phyloP scores from a whole-genome alignment of 192 early-diverging fungal species.

The Mortierella antarctica region DNA sequence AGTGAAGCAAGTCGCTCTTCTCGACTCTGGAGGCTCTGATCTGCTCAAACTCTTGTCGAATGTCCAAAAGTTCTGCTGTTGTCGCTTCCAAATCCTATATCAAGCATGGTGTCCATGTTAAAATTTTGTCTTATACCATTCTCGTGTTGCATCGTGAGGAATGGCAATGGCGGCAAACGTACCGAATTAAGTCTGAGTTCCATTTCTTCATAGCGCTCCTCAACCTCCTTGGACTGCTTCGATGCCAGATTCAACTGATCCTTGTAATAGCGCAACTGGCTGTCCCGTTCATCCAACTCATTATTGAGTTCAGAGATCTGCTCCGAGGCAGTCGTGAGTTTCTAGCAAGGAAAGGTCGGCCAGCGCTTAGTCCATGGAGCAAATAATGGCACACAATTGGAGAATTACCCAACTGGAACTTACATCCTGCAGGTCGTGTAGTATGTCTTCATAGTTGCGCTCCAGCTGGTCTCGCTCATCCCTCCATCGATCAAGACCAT shows the following conservation, averaged over 20 bases:
- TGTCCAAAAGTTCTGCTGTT: conserved; percentile 29
- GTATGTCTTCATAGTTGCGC: conserved; percentile 12
- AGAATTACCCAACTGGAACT: not conserved
- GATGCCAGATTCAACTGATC: conserved; percentile 50
- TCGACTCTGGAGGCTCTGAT: conserved; percentile 39
- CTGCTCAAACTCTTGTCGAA: conserved; percentile 49
- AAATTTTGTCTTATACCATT: not conserved
- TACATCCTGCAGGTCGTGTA: conserved; percentile 55
- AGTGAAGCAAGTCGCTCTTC: conserved; percentile 37
- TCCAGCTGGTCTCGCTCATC: conserved; percentile 35
- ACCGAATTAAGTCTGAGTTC: conserved; percentile 50
- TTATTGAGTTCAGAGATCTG: conserved; percentile 43
- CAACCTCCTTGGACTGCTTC: conserved; percentile 45
- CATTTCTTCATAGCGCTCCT: conserved; percentile 54
- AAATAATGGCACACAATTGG: too few relatives aligned
- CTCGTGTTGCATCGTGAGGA: too few relatives aligned
- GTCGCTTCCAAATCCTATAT: conserved; percentile 50
- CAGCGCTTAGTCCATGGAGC: not conserved
- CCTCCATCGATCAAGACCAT: conserved; percentile 20
- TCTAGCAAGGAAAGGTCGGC: conserved; percentile 9
- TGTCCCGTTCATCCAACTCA: conserved; percentile 53
- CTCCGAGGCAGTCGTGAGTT: conserved; percentile 34
- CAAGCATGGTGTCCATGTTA: not conserved
- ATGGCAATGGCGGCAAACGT: not conserved
- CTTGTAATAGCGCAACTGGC: conserved; percentile 31